Conservation (phyloP, 164 flowering plant genomes). For the Aristolochia californica region DNA sequence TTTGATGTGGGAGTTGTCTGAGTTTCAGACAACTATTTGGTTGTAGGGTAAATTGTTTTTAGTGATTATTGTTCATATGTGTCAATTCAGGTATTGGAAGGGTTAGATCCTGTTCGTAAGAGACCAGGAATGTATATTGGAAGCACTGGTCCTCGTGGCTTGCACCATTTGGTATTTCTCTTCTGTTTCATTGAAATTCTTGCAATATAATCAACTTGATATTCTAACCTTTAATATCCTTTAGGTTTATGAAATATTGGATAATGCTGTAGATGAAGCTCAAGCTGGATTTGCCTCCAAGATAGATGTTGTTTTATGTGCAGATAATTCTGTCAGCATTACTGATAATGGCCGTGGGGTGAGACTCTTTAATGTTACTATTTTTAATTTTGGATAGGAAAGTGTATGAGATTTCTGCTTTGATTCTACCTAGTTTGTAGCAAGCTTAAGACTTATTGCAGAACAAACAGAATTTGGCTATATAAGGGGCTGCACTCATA, state of each 20-base stretch:
- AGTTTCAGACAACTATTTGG: neutral
- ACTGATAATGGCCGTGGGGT: constrained; percentile 98
- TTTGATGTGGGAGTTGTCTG: neutral
- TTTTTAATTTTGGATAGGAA: neutral
- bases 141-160: constrained; percentile 91
- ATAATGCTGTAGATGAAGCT: constrained; percentile 94
- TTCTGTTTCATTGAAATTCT: neutral
- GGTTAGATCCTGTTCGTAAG: constrained; percentile 90
- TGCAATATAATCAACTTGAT: neutral
- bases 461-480: too few species aligned
- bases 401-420: neutral
- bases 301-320: constrained; percentile 55
- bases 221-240: constrained; percentile 6
- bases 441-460: too few species aligned
- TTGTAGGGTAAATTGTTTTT: neutral
- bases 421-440: too few species aligned
- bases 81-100: constrained; percentile 69
- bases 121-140: constrained; percentile 99
- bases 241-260: constrained; percentile 95
- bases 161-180: constrained; percentile 77
- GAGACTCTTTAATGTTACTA: constrained; percentile 12
- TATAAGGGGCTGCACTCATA: too few species aligned
- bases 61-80: neutral
- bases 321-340: constrained; percentile 85
- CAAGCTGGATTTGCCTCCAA: constrained; percentile 91